Evolutionary conservation across 257 asterid species (phyloP).

Genomic region (Apocynum venetum): DNA sequence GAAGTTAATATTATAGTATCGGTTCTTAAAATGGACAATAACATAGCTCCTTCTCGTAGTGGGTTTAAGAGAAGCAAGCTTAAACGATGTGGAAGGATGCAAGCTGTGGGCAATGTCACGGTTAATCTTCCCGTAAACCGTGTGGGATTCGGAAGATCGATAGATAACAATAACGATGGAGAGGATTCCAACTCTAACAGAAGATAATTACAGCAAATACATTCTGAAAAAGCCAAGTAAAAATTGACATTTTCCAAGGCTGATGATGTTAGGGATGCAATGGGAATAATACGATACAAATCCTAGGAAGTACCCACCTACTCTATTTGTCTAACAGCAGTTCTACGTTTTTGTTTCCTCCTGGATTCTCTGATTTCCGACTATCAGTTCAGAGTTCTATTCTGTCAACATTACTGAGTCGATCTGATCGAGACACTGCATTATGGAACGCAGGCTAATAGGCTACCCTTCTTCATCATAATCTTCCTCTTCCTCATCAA

Average conservation of each 20-base stretch:
- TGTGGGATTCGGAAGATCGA: no score
- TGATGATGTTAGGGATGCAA: neutral
- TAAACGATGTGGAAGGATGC: no score
- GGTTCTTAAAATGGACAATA: no score
- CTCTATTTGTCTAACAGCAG: conserved; percentile 11
- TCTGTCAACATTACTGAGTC: conserved; percentile 2
- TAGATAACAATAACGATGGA: neutral
- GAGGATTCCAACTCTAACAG: neutral
- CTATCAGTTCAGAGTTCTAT: neutral
- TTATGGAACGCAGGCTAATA: neutral
- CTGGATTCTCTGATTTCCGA: neutral
- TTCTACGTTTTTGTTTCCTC: neutral
- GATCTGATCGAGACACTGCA: no score
- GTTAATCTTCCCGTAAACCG: no score
- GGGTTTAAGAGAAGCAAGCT: no score
- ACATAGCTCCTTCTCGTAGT: no score
- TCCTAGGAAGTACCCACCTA: conserved; percentile 3
- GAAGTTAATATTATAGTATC: no score
- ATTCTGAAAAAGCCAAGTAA: neutral
- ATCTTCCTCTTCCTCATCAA: conserved; percentile 67
- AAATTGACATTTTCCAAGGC: neutral
- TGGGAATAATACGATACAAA: conserved; percentile 8
- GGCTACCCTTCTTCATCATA: conserved; percentile 51
- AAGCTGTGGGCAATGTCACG: no score
- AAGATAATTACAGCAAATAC: conserved; percentile 20